phyloP scores from a whole-genome alignment of 306 rosid genomes.

The Canavalia gladiata region DNA sequence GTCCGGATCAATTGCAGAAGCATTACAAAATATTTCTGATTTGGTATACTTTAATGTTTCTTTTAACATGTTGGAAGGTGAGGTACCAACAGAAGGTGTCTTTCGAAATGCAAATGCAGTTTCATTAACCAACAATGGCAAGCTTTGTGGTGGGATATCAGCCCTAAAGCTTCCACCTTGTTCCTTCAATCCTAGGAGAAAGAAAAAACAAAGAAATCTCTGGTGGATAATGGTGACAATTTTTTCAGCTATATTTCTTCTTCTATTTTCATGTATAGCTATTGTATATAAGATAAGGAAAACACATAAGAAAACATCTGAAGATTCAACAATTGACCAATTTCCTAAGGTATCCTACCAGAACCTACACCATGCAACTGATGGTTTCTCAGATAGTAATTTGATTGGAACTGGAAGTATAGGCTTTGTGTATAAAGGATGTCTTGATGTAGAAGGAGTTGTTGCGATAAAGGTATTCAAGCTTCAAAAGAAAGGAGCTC shows the following conservation, averaged over 20 bases:
- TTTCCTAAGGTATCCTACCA: constrained; percentile 41
- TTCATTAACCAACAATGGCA: neutral
- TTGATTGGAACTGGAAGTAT: constrained; percentile 50
- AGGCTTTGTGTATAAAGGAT: constrained; percentile 52
- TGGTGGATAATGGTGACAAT: neutral
- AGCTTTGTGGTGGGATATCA: constrained; percentile 39
- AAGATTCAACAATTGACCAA: neutral
- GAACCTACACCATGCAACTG: constrained; percentile 42
- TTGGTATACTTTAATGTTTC: constrained; percentile 37
- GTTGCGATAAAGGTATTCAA: constrained; percentile 48
- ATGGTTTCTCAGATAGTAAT: constrained; percentile 31
- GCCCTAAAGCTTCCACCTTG: constrained; percentile 39
- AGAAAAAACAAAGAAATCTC: neutral
- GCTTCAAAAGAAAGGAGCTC: constrained; percentile 8
- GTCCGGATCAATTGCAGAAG: constrained; percentile 36
- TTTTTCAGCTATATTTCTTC: neutral
- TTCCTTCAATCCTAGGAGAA: neutral
- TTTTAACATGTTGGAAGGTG: neutral
- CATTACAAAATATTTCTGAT: neutral
- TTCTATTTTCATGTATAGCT: neutral
- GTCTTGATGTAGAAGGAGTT: neutral
- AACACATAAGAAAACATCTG: neutral
- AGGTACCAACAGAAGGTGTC: constrained; percentile 39
- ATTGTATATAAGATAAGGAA: neutral
- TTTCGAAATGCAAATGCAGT: constrained; percentile 21